phyloP scores from a whole-genome alignment of 2,329 filamentous ascomycete genomes.

The Alternaria metachromatica region DNA sequence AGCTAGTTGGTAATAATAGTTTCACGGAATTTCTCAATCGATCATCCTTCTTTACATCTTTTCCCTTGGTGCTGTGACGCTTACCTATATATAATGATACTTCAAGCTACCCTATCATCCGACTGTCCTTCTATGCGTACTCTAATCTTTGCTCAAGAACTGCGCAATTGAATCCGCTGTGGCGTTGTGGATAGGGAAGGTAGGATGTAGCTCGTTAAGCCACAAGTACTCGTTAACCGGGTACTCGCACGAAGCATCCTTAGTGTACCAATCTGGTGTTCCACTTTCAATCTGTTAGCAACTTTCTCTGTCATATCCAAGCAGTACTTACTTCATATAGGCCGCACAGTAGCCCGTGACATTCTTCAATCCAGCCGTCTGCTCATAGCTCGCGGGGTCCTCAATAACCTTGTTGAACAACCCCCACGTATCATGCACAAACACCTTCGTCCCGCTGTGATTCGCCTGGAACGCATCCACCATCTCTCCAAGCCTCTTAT shows the following conservation, averaged over 20 bases:
- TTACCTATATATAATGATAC: background rate
- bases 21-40: background rate
- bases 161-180: conserved; percentile 55
- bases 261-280: conserved; percentile 48
- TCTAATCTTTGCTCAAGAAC: conserved; percentile 20
- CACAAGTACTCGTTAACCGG: conserved; percentile 70
- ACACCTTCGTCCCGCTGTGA: conserved; percentile 52
- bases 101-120: background rate
- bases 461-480: conserved; percentile 49
- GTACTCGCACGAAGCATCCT: conserved; percentile 56
- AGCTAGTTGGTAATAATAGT: background rate
- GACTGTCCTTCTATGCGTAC: background rate
- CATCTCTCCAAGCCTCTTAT: conserved; percentile 54
- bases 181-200: conserved; percentile 66
- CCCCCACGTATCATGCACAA: conserved; percentile 60
- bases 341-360: conserved; percentile 61
- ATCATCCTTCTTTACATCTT: background rate
- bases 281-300: conserved; percentile 34
- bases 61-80: background rate
- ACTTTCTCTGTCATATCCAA: background rate
- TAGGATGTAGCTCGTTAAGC: conserved; percentile 70
- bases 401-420: conserved; percentile 63
- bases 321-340: conserved; percentile 58
- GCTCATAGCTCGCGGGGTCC: conserved; percentile 56
- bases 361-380: conserved; percentile 63